A percentile compares a stretch with the other conserved stretches of the same genome.
These are phyloP conservation scores for Dryas drummondii DNA, from an alignment of 306 rosid genomes.

Conservation along the genomic window DNA sequence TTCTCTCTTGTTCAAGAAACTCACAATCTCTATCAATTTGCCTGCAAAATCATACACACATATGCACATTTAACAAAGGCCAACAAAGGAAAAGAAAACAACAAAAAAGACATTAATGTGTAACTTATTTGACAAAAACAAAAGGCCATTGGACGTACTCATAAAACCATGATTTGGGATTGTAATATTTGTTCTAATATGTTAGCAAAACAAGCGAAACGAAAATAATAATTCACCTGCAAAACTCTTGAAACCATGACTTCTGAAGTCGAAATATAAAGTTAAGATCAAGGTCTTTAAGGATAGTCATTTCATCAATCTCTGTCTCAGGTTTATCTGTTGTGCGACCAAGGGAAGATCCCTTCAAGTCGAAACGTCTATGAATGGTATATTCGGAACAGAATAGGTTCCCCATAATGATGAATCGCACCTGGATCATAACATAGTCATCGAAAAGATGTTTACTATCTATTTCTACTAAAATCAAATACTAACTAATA, in stretches of 20 bases:
- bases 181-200: neutral
- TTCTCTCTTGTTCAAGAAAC: constrained; percentile 85
- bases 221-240: constrained; percentile 49
- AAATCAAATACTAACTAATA: neutral
- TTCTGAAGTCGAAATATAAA: constrained; percentile 68
- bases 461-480: no score
- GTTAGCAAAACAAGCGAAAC: neutral
- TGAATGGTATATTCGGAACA: constrained; percentile 64
- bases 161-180: neutral
- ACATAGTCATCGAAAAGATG: constrained; percentile 7
- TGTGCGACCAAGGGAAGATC: constrained; percentile 84
- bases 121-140: neutral
- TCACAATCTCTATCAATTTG: constrained; percentile 90
- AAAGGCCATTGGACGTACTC: no score
- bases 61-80: neutral
- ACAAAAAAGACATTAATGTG: neutral
- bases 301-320: constrained; percentile 81
- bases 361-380: constrained; percentile 84
- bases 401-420: constrained; percentile 90
- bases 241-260: constrained; percentile 73
- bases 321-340: constrained; percentile 74
- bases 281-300: constrained; percentile 94
- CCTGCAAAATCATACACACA: constrained; percentile 32
- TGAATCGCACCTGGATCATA: constrained; percentile 68
- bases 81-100: neutral